A percentile compares a stretch with the other conserved stretches of the same genome.
These are phyloP conservation scores for Suillus hirtellus DNA, from an alignment of 768 basidiomycete species.

Conservation along the genomic window DNA sequence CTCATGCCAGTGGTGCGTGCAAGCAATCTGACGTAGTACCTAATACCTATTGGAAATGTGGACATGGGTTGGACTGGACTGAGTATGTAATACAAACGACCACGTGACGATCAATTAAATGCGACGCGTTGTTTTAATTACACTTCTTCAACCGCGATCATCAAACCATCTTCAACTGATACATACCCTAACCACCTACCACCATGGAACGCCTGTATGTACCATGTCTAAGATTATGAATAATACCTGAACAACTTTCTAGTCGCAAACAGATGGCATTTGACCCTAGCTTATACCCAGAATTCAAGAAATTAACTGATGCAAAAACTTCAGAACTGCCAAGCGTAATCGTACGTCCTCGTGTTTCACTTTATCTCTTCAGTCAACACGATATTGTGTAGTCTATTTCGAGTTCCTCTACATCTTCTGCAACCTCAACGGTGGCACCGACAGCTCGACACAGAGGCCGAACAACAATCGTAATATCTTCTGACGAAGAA, in stretches of 20 bases:
- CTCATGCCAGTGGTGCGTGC: background rate
- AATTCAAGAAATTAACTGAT: constrained; percentile 28
- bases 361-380: background rate
- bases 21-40: background rate
- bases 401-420: constrained; percentile 23
- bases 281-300: constrained; percentile 29
- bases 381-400: constrained; percentile 7
- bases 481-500: constrained; percentile 37
- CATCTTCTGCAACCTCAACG: constrained; percentile 23
- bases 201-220: constrained; percentile 31
- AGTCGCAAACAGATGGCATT: constrained; percentile 30
- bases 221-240: no score
- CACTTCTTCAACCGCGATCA: constrained; percentile 13
- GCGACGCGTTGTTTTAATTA: constrained; percentile 22
- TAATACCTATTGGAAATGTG: no score
- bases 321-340: constrained; percentile 14
- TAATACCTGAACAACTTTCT: background rate
- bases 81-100: background rate
- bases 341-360: constrained; percentile 25
- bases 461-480: constrained; percentile 17
- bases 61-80: no score
- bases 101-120: constrained; percentile 22
- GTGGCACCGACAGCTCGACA: constrained; percentile 12
- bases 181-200: constrained; percentile 11
- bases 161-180: background rate